Evolutionary conservation across 2,329 filamentous ascomycete species (phyloP).

Genomic region (Neospermospora avenae): DNA sequence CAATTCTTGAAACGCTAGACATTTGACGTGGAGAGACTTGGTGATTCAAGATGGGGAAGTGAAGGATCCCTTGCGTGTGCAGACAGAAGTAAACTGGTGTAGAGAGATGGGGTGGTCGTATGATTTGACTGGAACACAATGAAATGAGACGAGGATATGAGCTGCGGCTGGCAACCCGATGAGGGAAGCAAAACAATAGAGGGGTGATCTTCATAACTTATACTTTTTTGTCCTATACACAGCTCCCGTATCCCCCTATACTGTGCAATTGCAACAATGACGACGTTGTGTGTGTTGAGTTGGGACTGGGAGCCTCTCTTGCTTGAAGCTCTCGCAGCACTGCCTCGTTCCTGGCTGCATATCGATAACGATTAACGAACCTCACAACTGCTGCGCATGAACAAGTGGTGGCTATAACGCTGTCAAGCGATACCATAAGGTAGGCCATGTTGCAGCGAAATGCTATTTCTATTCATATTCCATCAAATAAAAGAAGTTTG

Average conservation of each 20-base stretch:
- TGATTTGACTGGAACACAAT: background rate
- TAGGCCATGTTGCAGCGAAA: background rate
- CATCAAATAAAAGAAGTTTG: background rate
- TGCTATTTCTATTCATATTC: background rate
- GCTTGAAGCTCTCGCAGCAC: background rate
- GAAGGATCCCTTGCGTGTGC: no score
- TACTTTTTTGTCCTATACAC: background rate
- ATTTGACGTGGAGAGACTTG: background rate
- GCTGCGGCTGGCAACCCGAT: background rate
- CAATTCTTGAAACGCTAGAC: background rate
- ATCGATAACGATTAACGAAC: background rate
- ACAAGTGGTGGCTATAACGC: background rate
- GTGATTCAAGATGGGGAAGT: background rate
- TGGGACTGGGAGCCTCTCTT: background rate
- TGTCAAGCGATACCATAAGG: background rate
- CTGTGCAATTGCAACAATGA: background rate
- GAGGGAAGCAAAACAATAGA: background rate
- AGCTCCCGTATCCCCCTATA: background rate
- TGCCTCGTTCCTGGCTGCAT: background rate
- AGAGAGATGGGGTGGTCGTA: background rate
- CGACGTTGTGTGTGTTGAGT: no score
- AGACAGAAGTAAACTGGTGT: no score
- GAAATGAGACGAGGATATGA: background rate
- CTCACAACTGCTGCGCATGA: background rate
- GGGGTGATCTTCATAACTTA: background rate